Conservation (phyloP, 2,329 filamentous ascomycete species). For the Aspergillus amoenus region DNA sequence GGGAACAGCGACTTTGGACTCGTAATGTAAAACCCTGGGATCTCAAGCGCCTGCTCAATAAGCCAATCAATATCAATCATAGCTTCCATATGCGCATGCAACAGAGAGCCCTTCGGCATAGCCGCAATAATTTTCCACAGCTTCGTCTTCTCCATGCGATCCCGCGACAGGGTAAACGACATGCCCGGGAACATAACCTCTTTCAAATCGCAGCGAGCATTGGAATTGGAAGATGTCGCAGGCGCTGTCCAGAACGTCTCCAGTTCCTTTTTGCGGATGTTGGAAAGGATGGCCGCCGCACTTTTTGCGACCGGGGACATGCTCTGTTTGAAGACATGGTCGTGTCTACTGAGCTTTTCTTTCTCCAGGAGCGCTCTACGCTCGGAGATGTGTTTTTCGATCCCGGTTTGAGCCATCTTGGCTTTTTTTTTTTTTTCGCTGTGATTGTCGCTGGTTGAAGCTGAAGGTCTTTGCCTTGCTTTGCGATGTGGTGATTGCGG, state of each 20-base stretch:
- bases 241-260: constrained; percentile 3
- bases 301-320: constrained; percentile 9
- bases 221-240: not conserved
- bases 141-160: constrained; percentile 7
- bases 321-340: constrained; percentile 11
- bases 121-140: constrained; percentile 11
- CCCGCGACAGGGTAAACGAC: constrained; percentile 10
- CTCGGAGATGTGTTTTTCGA: constrained; percentile 1
- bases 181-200: constrained; percentile 13
- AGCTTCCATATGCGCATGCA: constrained; percentile 17
- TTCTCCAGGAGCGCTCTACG: constrained; percentile 6
- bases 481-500: too few species aligned
- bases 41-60: constrained; percentile 11
- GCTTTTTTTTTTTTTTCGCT: not conserved
- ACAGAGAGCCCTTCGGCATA: constrained; percentile 14
- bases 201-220: not conserved
- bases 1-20: constrained; percentile 5
- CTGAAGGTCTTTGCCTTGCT: too few species aligned
- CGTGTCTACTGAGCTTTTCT: constrained; percentile 10
- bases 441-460: not conserved
- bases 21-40: constrained; percentile 9
- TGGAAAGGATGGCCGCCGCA: constrained; percentile 6
- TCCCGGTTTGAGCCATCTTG: not conserved
- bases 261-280: constrained; percentile 8
- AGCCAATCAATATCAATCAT: constrained; percentile 16